phyloP scores from a whole-genome alignment of 2,329 filamentous ascomycete genomes.

The Westerdykella aurantiaca region DNA sequence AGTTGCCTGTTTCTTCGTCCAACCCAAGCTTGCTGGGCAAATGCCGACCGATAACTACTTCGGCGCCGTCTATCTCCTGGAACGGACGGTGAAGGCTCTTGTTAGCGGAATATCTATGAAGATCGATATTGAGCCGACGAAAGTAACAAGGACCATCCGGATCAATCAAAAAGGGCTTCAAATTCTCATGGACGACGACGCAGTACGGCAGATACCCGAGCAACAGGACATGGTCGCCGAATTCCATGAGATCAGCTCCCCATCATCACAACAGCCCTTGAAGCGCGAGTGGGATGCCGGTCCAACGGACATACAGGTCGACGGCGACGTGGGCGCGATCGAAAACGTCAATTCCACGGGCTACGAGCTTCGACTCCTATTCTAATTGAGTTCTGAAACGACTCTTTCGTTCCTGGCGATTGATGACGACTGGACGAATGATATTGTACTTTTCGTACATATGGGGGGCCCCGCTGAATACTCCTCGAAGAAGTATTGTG shows the following conservation, averaged over 20 bases:
- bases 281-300: slow-evolving; percentile 52
- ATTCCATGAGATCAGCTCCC: slow-evolving; percentile 57
- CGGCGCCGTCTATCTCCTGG: slow-evolving; percentile 77
- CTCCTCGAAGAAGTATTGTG: neutral
- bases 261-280: slow-evolving; percentile 34
- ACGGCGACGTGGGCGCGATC: slow-evolving; percentile 42
- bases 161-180: slow-evolving; percentile 69
- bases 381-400: slow-evolving; percentile 22
- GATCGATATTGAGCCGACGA: slow-evolving; percentile 69
- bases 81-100: slow-evolving; percentile 70
- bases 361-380: slow-evolving; percentile 47
- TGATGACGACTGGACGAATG: slow-evolving; percentile 17
- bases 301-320: slow-evolving; percentile 43
- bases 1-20: slow-evolving; percentile 84
- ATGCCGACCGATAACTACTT: slow-evolving; percentile 60
- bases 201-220: slow-evolving; percentile 75
- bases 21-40: slow-evolving; percentile 49
- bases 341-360: slow-evolving; percentile 42
- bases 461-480: slow-evolving; percentile 14
- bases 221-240: slow-evolving; percentile 81
- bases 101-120: slow-evolving; percentile 68
- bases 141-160: slow-evolving; percentile 65
- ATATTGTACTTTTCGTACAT: slow-evolving; percentile 29
- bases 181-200: slow-evolving; percentile 85
- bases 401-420: slow-evolving; percentile 6